These are phyloP conservation scores for Ustilago nuda DNA, from an alignment of 1,284 basidiomycete genomes.

Conservation along the genomic window DNA sequence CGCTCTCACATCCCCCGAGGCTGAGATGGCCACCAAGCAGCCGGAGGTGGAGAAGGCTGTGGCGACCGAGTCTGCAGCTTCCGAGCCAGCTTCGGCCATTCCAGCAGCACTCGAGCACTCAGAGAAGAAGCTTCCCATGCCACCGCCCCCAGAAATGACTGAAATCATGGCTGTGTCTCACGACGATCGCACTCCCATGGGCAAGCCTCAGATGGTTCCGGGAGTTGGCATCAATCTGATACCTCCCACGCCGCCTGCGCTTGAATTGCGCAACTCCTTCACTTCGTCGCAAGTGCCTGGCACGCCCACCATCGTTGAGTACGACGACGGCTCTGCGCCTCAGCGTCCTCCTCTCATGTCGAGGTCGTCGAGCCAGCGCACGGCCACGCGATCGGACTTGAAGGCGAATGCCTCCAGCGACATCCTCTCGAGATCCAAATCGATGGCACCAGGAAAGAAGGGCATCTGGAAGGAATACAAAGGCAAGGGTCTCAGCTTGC, in stretches of 20 bases:
- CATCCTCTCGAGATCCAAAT: conserved; percentile 35
- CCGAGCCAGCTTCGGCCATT: conserved; percentile 9
- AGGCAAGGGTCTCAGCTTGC: conserved; percentile 57
- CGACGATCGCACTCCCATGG: conserved; percentile 51
- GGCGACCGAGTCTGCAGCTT: conserved; percentile 1
- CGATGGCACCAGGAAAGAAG: conserved; percentile 36
- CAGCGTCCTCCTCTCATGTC: conserved; percentile 42
- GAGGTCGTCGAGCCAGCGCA: conserved; percentile 50
- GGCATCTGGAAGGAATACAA: conserved; percentile 50
- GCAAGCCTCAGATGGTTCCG: conserved; percentile 27
- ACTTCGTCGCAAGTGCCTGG: conserved; percentile 37
- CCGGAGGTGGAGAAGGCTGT: not conserved
- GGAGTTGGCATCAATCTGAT: conserved; percentile 61
- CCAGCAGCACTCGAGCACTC: conserved; percentile 6
- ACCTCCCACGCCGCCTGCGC: conserved; percentile 62
- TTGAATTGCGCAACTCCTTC: conserved; percentile 45
- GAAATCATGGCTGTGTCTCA: conserved; percentile 29
- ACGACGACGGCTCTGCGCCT: conserved; percentile 17
- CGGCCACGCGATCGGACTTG: conserved; percentile 21
- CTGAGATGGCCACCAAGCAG: not conserved
- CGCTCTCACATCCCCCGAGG: conserved; percentile 46
- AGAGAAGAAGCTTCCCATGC: conserved; percentile 55
- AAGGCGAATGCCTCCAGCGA: conserved; percentile 14
- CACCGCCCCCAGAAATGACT: conserved; percentile 43
- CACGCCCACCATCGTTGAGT: conserved; percentile 37